Evolutionary conservation across 228 moss, liverwort and hornwort genomes (phyloP), one percentile per base, ranked within the genome.

Genomic region (Sphagnum magellanicum): DNA sequence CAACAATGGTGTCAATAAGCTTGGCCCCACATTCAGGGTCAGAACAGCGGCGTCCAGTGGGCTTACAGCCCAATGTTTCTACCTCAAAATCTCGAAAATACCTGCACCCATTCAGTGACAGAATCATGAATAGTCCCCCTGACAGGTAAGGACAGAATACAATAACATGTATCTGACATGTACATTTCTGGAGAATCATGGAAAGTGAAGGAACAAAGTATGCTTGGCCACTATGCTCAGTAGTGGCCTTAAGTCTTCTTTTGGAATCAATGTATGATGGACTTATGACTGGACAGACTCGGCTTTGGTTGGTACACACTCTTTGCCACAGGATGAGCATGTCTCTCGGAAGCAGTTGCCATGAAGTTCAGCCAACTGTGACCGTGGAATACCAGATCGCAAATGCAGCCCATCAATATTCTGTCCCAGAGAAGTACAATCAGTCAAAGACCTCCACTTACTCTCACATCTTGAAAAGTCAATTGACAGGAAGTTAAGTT

Each of bases 31-130:
- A 92, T 47, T 77, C 69, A 67, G 70, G 73, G 65, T 76, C 86
- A 32, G 77, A 61, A 71, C 92, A 92, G 50, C 90, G 90, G 8
- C 92, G 79, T 62, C 90, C 88, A 68, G 90, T 92, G 11, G 86
- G 92, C 70, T 90, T 88, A 68, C 88, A 83, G 60, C 88, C 92
- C 51, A 92, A 74, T 73, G 88, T 92, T 76, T 92, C 92, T 67
- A 90, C 79, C 83, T 92, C 90, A 67, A 92, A 92, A 75, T 92
- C 90, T 72, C 92, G 92, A 60, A 92, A 80, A 86, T 92, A 92
- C 76, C 92, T 90, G 61, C 78, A 85, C 73, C 61, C 70, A 71
- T 0, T 50, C 65, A 50, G 10, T 10, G 60, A 52, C 53, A 60
- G 65, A 65, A 70, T 63, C 65, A 60, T 11, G 12, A 59, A 59